Conservation (phyloP, 148 eudicot genomes). For the Fallopia convolvulus region DNA sequence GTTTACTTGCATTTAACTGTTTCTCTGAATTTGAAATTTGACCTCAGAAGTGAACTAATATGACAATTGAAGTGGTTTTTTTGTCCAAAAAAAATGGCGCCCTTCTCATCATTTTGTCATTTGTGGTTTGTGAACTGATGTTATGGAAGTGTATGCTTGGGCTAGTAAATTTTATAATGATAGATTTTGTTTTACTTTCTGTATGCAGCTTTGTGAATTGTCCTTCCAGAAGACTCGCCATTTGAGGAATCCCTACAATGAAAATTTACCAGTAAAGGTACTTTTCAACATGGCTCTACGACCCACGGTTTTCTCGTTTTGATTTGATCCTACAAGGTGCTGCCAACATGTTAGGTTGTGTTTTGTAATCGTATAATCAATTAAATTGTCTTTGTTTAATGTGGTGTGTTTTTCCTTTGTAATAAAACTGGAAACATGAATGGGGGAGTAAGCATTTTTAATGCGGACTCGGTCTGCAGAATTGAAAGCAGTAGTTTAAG, state of each 20-base stretch:
- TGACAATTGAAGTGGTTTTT: background rate
- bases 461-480: background rate
- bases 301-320: background rate
- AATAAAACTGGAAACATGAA: background rate
- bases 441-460: background rate
- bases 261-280: constrained; percentile 97
- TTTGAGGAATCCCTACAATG: constrained; percentile 94
- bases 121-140: background rate
- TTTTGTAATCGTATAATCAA: background rate
- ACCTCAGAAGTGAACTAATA: background rate
- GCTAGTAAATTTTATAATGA: background rate
- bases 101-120: background rate
- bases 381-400: background rate
- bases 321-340: background rate
- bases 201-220: constrained; percentile 85
- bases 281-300: constrained; percentile 3
- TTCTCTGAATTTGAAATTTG: constrained; percentile 1
- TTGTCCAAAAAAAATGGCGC: background rate
- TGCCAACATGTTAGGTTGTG: background rate
- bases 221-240: constrained; percentile 92
- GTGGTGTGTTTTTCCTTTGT: background rate
- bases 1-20: background rate
- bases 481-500: background rate
- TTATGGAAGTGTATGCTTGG: background rate
- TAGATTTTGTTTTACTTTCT: background rate